Evolutionary conservation across 768 basidiomycete species (phyloP).

Genomic region (Mycena maculata): DNA sequence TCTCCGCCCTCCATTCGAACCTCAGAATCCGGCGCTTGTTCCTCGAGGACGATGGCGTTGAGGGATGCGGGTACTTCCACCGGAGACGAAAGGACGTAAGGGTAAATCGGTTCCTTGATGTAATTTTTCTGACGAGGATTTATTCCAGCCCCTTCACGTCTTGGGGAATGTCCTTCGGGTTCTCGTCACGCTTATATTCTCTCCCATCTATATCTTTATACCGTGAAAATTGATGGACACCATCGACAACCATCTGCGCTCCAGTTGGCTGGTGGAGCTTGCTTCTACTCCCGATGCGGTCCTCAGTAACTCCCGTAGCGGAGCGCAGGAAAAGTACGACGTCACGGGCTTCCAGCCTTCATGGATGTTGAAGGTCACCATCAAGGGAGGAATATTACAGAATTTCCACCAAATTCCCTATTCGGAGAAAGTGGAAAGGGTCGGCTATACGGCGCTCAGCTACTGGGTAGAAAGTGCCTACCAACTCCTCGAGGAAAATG

Average conservation of each 20-base stretch:
- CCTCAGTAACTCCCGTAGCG: not conserved
- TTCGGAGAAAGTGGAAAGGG: not conserved
- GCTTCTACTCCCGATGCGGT: not conserved
- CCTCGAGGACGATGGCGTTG: not conserved
- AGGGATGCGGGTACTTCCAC: slow-evolving; percentile 8
- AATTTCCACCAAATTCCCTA: not conserved
- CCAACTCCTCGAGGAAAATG: not conserved
- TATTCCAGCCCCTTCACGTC: not conserved
- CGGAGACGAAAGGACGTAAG: not conserved
- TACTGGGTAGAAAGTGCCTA: not conserved
- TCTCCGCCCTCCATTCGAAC: not conserved
- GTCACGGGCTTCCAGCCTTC: not conserved
- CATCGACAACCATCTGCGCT: not conserved
- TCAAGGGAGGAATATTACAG: not conserved
- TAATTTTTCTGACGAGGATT: not conserved
- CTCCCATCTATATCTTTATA: not conserved
- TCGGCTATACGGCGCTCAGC: slow-evolving; percentile 2
- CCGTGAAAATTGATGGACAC: not conserved
- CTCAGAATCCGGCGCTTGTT: not conserved
- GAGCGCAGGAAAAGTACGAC: not conserved
- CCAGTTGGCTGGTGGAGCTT: not conserved
- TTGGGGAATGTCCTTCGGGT: not conserved
- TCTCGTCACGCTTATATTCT: not conserved
- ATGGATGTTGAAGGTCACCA: not conserved
- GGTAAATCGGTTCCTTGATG: not conserved